Evolutionary conservation across 2,329 filamentous ascomycete genomes (phyloP).

Genomic region (Endoconidiophora polonica): DNA sequence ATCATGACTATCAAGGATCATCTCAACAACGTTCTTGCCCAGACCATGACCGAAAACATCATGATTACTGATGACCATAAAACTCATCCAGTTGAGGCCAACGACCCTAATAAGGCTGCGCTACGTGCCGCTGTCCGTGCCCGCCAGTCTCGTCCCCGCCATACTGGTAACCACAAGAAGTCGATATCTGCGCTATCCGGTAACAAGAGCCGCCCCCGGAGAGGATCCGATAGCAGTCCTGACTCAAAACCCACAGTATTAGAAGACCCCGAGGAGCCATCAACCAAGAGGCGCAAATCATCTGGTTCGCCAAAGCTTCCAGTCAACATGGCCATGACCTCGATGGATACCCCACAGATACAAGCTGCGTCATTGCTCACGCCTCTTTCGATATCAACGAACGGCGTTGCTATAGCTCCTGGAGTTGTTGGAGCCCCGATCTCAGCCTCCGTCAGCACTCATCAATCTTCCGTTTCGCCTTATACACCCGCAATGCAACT

Average conservation of each 20-base stretch:
- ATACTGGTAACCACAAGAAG: constrained; percentile 13
- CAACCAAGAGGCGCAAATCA: constrained; percentile 67
- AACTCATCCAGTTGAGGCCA: constrained; percentile 37
- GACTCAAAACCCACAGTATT: not conserved
- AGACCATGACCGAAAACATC: constrained; percentile 72
- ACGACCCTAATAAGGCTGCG: constrained; percentile 8
- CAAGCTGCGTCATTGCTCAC: not conserved
- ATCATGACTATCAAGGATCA: constrained; percentile 89
- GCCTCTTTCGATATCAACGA: not conserved
- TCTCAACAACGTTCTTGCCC: constrained; percentile 58
- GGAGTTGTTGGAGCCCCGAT: not conserved
- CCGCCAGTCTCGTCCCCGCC: constrained; percentile 19
- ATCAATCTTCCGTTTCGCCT: constrained; percentile 29
- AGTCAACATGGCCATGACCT: constrained; percentile 64
- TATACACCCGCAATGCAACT: constrained; percentile 33
- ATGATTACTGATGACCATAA: constrained; percentile 99
- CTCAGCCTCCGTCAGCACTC: constrained; percentile 16
- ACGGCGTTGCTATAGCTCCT: too few relatives aligned
- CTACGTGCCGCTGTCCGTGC: constrained; percentile 18
- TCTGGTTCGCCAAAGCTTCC: constrained; percentile 53
- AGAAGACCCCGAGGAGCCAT: constrained; percentile 25
- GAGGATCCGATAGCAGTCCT: constrained; percentile 11
- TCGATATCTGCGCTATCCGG: constrained; percentile 2
- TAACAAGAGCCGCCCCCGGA: not conserved
- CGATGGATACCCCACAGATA: constrained; percentile 41